These are phyloP conservation scores for Alloteropsis semialata DNA, from an alignment of 176 grass and related monocot species.

Conservation along the genomic window DNA sequence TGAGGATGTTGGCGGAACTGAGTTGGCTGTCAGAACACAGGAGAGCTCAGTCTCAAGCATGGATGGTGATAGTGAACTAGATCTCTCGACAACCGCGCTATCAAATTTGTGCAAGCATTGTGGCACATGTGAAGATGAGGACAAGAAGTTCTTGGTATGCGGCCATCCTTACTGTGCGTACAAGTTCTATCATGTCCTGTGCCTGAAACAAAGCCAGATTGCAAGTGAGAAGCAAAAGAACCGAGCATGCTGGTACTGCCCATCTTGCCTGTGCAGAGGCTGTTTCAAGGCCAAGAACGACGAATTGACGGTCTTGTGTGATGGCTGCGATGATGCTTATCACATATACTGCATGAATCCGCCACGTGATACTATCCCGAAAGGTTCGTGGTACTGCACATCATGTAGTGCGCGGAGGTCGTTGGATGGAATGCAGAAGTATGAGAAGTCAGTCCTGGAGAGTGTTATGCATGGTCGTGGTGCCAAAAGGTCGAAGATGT, in stretches of 20 bases:
- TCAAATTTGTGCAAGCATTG: slow-evolving; percentile 83
- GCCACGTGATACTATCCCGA: slow-evolving; percentile 47
- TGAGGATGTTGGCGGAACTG: slow-evolving; percentile 29
- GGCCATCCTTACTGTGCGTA: slow-evolving; percentile 68
- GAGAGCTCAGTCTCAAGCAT: slow-evolving; percentile 51
- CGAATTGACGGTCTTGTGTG: slow-evolving; percentile 68
- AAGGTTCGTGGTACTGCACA: slow-evolving; percentile 72
- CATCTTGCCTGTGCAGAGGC: slow-evolving; percentile 81
- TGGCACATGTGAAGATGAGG: slow-evolving; percentile 69
- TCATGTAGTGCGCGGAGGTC: slow-evolving; percentile 57
- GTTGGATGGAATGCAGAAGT: slow-evolving; percentile 53
- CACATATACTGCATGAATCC: slow-evolving; percentile 89
- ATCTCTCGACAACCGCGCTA: slow-evolving; percentile 51
- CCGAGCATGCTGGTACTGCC: slow-evolving; percentile 82
- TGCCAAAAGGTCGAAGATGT: background rate
- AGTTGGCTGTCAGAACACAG: slow-evolving; percentile 31
- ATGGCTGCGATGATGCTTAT: slow-evolving; percentile 86
- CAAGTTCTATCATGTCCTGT: slow-evolving; percentile 88
- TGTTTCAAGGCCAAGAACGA: slow-evolving; percentile 80
- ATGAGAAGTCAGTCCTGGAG: slow-evolving; percentile 55
- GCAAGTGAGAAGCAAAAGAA: slow-evolving; percentile 61
- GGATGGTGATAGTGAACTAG: slow-evolving; percentile 49
- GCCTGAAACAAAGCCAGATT: slow-evolving; percentile 80
- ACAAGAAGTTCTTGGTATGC: slow-evolving; percentile 80
- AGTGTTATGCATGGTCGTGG: background rate